phyloP scores from a whole-genome alignment of 495 filamentous ascomycete species.

The Rostrohypoxylon terebratum region DNA sequence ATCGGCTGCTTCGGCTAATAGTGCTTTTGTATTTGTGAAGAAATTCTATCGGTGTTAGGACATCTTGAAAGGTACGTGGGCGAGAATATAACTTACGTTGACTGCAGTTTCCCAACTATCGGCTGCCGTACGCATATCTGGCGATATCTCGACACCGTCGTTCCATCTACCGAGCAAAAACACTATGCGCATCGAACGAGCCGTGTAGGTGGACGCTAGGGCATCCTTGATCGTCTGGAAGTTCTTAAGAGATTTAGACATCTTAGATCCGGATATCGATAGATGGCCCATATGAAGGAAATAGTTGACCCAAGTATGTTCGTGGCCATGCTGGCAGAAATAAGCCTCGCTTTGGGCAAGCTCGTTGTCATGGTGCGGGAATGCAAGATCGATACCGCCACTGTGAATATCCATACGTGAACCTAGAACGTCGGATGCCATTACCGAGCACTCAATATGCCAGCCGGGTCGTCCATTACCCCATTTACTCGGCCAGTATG shows the following conservation, averaged over 20 bases:
- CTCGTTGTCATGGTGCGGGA: constrained; percentile 98
- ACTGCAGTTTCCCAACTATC: constrained; percentile 84
- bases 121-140: constrained; percentile 78
- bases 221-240: constrained; percentile 95
- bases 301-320: constrained; percentile 92
- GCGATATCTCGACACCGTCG: constrained; percentile 90
- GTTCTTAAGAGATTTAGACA: constrained; percentile 96
- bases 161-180: constrained; percentile 92
- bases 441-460: constrained; percentile 98
- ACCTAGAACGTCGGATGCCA: constrained; percentile 90
- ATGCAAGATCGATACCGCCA: constrained; percentile 91
- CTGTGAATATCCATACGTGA: constrained; percentile 90
- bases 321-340: constrained; percentile 65
- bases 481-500: constrained; percentile 89
- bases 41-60: constrained; percentile 71
- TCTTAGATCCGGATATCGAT: constrained; percentile 89
- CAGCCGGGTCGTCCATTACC: constrained; percentile 89
- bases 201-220: constrained; percentile 77
- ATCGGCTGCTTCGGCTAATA: constrained; percentile 59
- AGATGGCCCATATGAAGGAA: constrained; percentile 97
- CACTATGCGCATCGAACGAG: constrained; percentile 83
- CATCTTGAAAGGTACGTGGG: neutral
- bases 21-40: constrained; percentile 81
- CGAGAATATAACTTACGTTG: constrained; percentile 59
- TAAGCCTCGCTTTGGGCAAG: constrained; percentile 94